A percentile compares a stretch with the other conserved stretches of the same genome.
These are phyloP conservation scores for Citrullus mucosospermus DNA, from an alignment of 306 rosid species.

Conservation along the genomic window DNA sequence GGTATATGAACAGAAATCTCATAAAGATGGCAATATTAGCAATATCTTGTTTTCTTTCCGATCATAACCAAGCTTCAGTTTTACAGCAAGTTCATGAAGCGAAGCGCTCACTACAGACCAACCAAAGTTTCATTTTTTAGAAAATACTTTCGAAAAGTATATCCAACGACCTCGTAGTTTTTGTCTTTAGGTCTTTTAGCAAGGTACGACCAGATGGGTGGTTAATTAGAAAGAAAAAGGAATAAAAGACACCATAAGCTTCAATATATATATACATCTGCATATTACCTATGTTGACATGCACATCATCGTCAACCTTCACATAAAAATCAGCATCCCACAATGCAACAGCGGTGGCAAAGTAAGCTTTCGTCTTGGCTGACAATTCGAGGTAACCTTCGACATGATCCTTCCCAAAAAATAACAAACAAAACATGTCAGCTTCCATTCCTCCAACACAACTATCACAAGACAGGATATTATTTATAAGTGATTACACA, in stretches of 20 bases:
- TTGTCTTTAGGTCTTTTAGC: neutral
- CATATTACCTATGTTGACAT: constrained; percentile 40
- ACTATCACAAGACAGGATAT: neutral
- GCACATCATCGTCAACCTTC: constrained; percentile 54
- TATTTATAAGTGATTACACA: neutral
- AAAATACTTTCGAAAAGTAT: neutral
- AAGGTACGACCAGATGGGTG: neutral
- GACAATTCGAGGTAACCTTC: constrained; percentile 55
- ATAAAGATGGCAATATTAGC: neutral
- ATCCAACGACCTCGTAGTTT: neutral
- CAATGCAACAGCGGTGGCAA: constrained; percentile 34
- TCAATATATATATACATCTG: neutral
- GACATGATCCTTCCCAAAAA: constrained; percentile 36
- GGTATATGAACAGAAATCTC: neutral
- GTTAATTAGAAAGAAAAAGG: neutral
- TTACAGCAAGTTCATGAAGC: neutral
- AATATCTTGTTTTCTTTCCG: neutral
- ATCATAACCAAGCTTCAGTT: neutral
- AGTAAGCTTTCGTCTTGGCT: constrained; percentile 41
- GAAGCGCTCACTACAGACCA: neutral
- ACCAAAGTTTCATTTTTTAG: neutral
- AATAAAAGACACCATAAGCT: neutral
- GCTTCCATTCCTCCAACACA: neutral
- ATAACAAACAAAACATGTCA: neutral
- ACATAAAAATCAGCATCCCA: constrained; percentile 55